Evolutionary conservation across 129 eudicot species (phyloP).

Genomic region (Kitagawia praeruptora): DNA sequence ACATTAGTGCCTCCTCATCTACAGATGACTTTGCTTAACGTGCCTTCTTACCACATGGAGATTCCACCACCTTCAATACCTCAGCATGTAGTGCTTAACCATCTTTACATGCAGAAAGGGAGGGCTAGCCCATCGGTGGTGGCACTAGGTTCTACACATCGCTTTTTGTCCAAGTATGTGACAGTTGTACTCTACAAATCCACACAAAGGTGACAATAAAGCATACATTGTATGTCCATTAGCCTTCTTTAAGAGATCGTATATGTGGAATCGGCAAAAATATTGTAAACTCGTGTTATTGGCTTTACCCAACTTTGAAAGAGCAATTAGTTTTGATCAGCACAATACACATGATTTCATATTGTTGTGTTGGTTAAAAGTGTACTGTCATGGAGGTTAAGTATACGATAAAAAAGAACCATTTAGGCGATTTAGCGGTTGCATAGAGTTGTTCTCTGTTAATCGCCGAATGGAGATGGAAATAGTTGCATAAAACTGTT

Average conservation of each 20-base stretch:
- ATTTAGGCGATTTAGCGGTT: no score
- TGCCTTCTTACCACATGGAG: conserved; percentile 65
- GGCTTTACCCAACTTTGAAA: conserved; percentile 2
- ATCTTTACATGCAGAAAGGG: conserved; percentile 94
- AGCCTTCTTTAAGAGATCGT: conserved; percentile 1
- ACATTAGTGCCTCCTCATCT: conserved; percentile 91
- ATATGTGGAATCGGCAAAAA: conserved; percentile 7
- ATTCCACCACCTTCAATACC: conserved; percentile 81
- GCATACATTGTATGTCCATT: neutral
- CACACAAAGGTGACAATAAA: conserved; percentile 48
- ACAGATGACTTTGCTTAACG: conserved; percentile 58
- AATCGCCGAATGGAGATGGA: neutral
- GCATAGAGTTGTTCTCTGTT: no score
- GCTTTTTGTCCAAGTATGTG: conserved; percentile 77
- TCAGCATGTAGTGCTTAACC: conserved; percentile 85
- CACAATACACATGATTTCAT: neutral
- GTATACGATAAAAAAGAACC: no score
- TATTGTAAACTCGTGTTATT: conserved; percentile 6
- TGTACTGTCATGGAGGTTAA: neutral
- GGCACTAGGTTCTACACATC: conserved; percentile 83
- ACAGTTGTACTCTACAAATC: conserved; percentile 93
- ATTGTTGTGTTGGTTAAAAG: neutral
- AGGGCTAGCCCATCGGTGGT: conserved; percentile 68
- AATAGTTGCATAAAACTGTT: no score
- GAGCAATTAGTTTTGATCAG: neutral